These are phyloP conservation scores for Viola pubescens DNA, from an alignment of 441 rosid species.

Conservation along the genomic window DNA sequence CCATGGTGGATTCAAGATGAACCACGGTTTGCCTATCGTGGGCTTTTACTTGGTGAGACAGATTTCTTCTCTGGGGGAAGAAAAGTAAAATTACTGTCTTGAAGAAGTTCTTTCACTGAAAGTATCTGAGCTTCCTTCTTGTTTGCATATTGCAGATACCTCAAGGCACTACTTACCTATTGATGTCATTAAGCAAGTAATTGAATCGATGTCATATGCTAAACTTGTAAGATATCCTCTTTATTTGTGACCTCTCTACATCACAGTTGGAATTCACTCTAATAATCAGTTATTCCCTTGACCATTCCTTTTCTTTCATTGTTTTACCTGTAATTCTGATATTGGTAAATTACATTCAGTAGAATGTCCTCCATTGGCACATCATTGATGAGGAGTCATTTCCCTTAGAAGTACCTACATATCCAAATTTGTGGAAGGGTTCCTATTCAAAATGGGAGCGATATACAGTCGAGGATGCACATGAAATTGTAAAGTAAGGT, in stretches of 20 bases:
- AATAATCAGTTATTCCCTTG: slow-evolving; percentile 6
- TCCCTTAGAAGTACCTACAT: slow-evolving; percentile 81
- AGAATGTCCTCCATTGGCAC: slow-evolving; percentile 99
- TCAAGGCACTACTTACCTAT: slow-evolving; percentile 78
- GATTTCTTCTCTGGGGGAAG: slow-evolving; percentile 10
- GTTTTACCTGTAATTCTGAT: slow-evolving; percentile 24
- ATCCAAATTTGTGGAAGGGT: slow-evolving; percentile 87
- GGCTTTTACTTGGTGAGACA: slow-evolving; percentile 66
- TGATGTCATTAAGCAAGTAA: slow-evolving; percentile 67
- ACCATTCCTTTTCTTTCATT: slow-evolving; percentile 13
- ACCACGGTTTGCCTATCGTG: slow-evolving; percentile 85
- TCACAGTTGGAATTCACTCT: slow-evolving; percentile 12
- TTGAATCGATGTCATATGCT: slow-evolving; percentile 93
- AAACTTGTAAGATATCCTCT: slow-evolving; percentile 63
- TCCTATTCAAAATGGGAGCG: slow-evolving; percentile 86
- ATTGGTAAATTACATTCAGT: slow-evolving; percentile 34
- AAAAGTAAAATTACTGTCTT: slow-evolving; percentile 1
- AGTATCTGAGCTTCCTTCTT: slow-evolving; percentile 16
- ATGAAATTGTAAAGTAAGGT: slow-evolving; percentile 72
- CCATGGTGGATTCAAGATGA: slow-evolving; percentile 88
- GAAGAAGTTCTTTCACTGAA: not conserved
- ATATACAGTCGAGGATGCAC: slow-evolving; percentile 84
- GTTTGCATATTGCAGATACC: slow-evolving; percentile 53
- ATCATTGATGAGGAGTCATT: slow-evolving; percentile 85
- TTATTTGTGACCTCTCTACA: slow-evolving; percentile 14